Base-by-base conservation (phyloP, 164 flowering plant genomes). In the Tinospora cordifolia region DNA sequence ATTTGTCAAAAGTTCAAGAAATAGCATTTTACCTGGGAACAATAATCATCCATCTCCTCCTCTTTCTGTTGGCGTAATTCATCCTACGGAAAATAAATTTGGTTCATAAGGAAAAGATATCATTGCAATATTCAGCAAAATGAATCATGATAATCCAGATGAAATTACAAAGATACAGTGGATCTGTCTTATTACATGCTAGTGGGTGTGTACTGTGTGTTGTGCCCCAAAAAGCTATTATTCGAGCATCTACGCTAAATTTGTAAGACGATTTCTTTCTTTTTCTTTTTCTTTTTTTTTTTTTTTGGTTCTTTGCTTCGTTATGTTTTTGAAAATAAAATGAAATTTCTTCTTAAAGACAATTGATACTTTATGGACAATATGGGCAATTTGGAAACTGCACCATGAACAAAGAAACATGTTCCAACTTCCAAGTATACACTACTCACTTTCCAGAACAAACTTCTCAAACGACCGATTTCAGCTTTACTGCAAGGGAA, bases 1-100 rank as follows among this genome's bases (percentile, higher is more conserved):
- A 54, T 8, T 54, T 54, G 60, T 34, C 19, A 64, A 38, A 63
- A 15, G 66, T 60, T 40, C 40, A 63, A 30, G 66, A 63, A 34
- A 63, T 38, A 64, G 10, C 22, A 64, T 34, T 1, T 14, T 77
- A 94, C 99, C 96, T 88, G 88, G 65, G 99, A 90, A 76, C 98
- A 95, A 68, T 92, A 92, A 79, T 95, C 99, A 81, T 95, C 98
- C 93, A 90, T 92, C 78, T 88, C 91, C 81, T 95, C 99, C 78
- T 95, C 99, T 78, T 85, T 85, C 62, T 80, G 89, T 75, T 95
- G 99, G 3, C 95, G 97, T 66, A 92, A 73, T 81, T 95, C 98
- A 80, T 95, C 97, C 99, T 94, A 73, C 78, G 36, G 63, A 73
- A 66, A 49, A 26, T 70, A 40, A 62, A 65, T 22, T 25, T 24